Base-by-base conservation (phyloP, 2,329 filamentous ascomycete genomes). In the Cladosporium sp. region DNA sequence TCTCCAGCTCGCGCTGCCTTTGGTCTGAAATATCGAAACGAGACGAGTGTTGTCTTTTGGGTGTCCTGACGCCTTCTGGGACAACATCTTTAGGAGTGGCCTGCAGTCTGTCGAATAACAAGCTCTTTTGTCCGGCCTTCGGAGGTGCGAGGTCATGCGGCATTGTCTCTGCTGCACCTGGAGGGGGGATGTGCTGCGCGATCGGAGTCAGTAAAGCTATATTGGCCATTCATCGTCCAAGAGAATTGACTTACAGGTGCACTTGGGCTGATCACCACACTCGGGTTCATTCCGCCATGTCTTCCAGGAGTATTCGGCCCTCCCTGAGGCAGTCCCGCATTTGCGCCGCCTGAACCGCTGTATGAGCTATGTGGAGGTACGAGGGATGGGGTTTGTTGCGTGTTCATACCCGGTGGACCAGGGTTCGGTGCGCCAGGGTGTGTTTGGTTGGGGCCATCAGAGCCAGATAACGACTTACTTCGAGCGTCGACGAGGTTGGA, bases 11-110 rank as follows among this genome's bases (percentile, higher is more conserved):
- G 74, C 95, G 88, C 78, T 88, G 86, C 67, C 86, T 84, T 76
- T 98, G 93, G 68, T 96, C 92, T 3, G 95, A 99, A 70, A 99
- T 96, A 78, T 99, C 94, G 78, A 99, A 99, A 68, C 95, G 89
- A 54, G 95, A 99, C 39, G 95, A 98, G 76, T 98, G 93, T 80
- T 99, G 95, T 76, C 95, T 88, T 81, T 96, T 97, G 28, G 95
- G 95, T 5, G 95, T 98, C 75, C 94, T 88, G 68, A 98, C 89
- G 46, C 95, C 95, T 79, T 98, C 95, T 39, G 95, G 93, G 67
- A 97, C 91, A 10, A 73, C 74, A 80, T 99, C 95, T 79, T 97
- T 97, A 60, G 96, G 96, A 1, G 93, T 96, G 66, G 94, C 90
- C 77, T 97, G 93, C 67, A 97, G 86, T 67, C 92, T 88, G 77